A percentile compares a stretch with the other conserved stretches of the same genome.
phyloP scores from a whole-genome alignment of 2,329 filamentous ascomycete species.

The Pyrenophora graminea region DNA sequence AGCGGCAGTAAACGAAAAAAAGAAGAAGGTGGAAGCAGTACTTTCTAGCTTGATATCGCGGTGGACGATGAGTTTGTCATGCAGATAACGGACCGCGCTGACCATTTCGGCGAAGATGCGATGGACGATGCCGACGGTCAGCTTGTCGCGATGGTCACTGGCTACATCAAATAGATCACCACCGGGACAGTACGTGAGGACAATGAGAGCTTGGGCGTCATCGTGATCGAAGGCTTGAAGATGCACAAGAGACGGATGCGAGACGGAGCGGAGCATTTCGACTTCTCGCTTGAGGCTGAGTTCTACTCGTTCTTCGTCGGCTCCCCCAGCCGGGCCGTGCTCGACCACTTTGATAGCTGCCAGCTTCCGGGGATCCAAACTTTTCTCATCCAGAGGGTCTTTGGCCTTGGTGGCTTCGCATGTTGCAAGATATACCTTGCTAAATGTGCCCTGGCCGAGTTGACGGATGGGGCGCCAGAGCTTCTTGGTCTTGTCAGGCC shows the following conservation, averaged over 20 bases:
- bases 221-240: constrained; percentile 91
- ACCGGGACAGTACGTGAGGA: constrained; percentile 89
- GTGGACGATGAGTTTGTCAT: constrained; percentile 85
- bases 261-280: constrained; percentile 86
- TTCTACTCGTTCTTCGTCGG: constrained; percentile 89
- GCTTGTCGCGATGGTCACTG: constrained; percentile 68
- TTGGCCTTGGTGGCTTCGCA: constrained; percentile 63
- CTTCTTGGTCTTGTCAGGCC: constrained; percentile 72
- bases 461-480: constrained; percentile 79
- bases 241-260: constrained; percentile 87
- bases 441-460: constrained; percentile 93
- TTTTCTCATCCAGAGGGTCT: constrained; percentile 51
- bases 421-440: constrained; percentile 88
- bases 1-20: background rate
- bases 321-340: constrained; percentile 89
- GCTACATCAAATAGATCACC: constrained; percentile 95
- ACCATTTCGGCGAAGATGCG: constrained; percentile 91
- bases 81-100: constrained; percentile 82
- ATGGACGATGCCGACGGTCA: constrained; percentile 72
- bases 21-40: constrained; percentile 54
- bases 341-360: constrained; percentile 96
- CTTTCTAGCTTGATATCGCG: constrained; percentile 98
- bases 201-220: constrained; percentile 77
- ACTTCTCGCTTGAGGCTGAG: constrained; percentile 93
- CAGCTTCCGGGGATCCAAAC: constrained; percentile 72